Base-by-base conservation (phyloP, 768 basidiomycete species). In the Cyclocybe cylindracea region DNA sequence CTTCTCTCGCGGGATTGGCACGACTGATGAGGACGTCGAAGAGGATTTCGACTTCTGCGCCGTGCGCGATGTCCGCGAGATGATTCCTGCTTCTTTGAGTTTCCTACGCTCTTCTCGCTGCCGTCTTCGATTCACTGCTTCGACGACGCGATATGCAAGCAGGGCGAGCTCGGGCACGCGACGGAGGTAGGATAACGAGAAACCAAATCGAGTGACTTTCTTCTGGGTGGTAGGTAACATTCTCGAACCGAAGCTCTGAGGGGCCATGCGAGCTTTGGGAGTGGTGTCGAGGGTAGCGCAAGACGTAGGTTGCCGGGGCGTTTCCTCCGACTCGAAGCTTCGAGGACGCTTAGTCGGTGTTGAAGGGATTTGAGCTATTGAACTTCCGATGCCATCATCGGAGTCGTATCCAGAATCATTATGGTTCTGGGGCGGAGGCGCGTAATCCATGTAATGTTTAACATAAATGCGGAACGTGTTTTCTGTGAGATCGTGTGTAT, bases 381-480 rank as follows among this genome's bases (percentile, higher is more conserved):
- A 53, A 11, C 44, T 42, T 10, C 38, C 48, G n/a, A 51, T 46
- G 24, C 34, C 32, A 1, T 46, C 34, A 16, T 62, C 61, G 16
- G 54, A 35, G 39, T 64, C 56, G 44, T 57, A 58, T 7, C 58
- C 59, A 8, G 47, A 41, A 60, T 48, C 50, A 40, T 42, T 35
- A 18, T 37, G 33, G 7, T 39, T 9, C 34, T 49, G 37, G 13
- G 39, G 37, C 45, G 61, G 44, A 35, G 74, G 70, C 0, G 75
- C 77, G 59, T 84, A 73, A 58, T 88, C 83, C 85, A 92, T 87
- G 66, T 83, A 91, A 57, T 91, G 85, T 57, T 88, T 89, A 53
- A 92, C 57, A 58, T 92, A 90, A 36, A 89, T 78, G 9, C 86
- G 78, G 63, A 92, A 89, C 0, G 83, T 86, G 53, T 86, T 86